These are phyloP conservation scores for Daldinia vernicosa DNA, from an alignment of 495 filamentous ascomycete species.

Conservation along the genomic window DNA sequence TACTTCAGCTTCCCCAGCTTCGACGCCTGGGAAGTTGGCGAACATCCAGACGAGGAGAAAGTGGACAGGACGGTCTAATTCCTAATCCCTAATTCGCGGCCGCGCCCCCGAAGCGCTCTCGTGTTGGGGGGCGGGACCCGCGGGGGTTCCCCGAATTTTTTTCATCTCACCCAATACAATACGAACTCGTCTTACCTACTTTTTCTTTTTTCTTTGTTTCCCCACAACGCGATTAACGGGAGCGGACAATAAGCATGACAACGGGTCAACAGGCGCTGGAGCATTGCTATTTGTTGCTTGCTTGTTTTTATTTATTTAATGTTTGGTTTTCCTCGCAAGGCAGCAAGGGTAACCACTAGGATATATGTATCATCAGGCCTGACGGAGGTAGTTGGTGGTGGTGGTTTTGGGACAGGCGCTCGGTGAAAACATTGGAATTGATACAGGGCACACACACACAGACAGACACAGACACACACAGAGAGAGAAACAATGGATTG, in stretches of 20 bases:
- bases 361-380: not conserved
- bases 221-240: constrained; percentile 14
- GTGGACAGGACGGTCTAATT: constrained; percentile 28
- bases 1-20: constrained; percentile 69
- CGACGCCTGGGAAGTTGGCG: constrained; percentile 56
- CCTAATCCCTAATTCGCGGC: not conserved
- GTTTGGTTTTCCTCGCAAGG: too few relatives aligned
- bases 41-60: constrained; percentile 51
- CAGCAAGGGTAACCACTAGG: not conserved
- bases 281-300: constrained; percentile 17
- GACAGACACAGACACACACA: not conserved
- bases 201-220: not conserved
- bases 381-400: too few relatives aligned
- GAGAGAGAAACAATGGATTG: constrained; percentile 6
- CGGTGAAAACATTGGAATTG: constrained; percentile 15
- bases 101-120: constrained; percentile 4
- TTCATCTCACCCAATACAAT: not conserved
- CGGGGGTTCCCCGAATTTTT: constrained; percentile 31
- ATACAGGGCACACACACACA: not conserved
- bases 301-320: not conserved
- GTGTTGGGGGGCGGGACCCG: constrained; percentile 1
- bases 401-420: constrained; percentile 6
- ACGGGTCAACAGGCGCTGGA: constrained; percentile 38
- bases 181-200: constrained; percentile 24
- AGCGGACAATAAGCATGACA: constrained; percentile 39